Conservation (phyloP, 2,329 filamentous ascomycete genomes). For the Diaporthe humulicola region DNA sequence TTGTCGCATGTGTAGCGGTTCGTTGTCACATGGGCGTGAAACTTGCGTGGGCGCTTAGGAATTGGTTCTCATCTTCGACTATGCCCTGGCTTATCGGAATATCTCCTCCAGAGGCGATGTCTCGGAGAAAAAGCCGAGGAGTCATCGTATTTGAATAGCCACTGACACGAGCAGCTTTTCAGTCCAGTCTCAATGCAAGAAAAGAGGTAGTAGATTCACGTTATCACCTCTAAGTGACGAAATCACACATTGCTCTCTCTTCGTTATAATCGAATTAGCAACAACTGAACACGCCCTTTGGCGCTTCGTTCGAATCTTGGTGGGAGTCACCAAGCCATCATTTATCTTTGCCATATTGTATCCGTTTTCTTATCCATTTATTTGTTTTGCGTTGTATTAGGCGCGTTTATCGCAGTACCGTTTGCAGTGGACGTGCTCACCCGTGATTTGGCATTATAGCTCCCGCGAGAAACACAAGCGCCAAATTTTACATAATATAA, state of each 20-base stretch:
- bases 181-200: neutral
- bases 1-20: neutral
- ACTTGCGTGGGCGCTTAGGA: too few relatives aligned
- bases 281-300: accelerated
- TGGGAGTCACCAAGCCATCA: neutral
- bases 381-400: too few relatives aligned
- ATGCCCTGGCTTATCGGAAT: neutral
- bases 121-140: neutral
- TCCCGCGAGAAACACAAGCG: too few relatives aligned
- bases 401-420: too few relatives aligned
- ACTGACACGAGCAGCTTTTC: neutral
- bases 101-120: neutral
- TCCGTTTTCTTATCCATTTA: too few relatives aligned
- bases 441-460: too few relatives aligned
- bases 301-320: accelerated
- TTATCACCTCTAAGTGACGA: neutral
- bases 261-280: neutral
- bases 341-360: neutral
- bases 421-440: too few relatives aligned
- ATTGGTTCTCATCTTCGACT: neutral
- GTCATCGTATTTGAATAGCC: neutral
- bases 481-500: too few relatives aligned
- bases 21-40: neutral
- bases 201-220: neutral
- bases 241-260: accelerated